Conservation (phyloP, 2,329 filamentous ascomycete species). For the Fusarium devonianum region DNA sequence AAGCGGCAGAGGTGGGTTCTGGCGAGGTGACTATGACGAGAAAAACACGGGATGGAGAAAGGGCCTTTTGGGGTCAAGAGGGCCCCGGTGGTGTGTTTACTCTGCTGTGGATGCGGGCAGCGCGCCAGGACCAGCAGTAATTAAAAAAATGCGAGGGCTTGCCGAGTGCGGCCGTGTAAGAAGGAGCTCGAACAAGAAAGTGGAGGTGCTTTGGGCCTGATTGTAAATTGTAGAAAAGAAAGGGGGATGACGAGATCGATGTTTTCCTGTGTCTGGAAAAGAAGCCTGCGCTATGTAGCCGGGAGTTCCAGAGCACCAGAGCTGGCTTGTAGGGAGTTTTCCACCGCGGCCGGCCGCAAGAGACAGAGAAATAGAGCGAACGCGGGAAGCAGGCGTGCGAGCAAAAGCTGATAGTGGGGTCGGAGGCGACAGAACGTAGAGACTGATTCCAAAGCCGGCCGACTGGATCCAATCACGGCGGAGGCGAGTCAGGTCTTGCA, state of each 20-base stretch:
- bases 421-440: conserved; percentile 33
- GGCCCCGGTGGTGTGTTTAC: conserved; percentile 39
- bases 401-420: conserved; percentile 38
- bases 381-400: no score
- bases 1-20: conserved; percentile 38
- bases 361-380: no score
- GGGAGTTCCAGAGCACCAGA: no score
- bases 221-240: conserved; percentile 22
- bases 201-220: conserved; percentile 27
- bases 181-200: conserved; percentile 26
- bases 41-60: conserved; percentile 43
- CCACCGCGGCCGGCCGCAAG: conserved; percentile 24
- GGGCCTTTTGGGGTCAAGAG: conserved; percentile 32
- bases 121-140: conserved; percentile 31
- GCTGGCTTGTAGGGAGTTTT: conserved; percentile 40
- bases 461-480: conserved; percentile 38
- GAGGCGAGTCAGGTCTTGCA: conserved; percentile 41
- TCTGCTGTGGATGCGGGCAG: conserved; percentile 36
- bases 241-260: conserved; percentile 44
- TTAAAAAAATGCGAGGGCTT: conserved; percentile 31
- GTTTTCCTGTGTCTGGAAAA: conserved; percentile 35
- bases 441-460: conserved; percentile 36
- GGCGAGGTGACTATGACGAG: conserved; percentile 43
- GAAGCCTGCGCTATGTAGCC: conserved; percentile 38
- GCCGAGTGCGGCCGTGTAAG: conserved; percentile 44